Base-by-base conservation (phyloP, 2,329 filamentous ascomycete genomes). In the Helotiales sp. region DNA sequence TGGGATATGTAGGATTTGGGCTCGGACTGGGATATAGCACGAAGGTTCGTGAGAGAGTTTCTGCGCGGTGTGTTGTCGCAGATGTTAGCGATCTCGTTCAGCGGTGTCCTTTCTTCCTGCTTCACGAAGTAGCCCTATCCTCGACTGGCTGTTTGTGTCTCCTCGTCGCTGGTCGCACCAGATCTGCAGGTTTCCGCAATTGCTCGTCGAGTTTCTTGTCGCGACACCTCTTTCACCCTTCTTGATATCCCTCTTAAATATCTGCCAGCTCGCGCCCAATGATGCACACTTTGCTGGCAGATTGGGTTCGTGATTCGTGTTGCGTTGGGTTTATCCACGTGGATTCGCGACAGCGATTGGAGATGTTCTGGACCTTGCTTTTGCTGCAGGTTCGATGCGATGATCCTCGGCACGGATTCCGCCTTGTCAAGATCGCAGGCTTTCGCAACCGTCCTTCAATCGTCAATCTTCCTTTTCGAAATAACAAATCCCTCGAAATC, bases 311-410 rank as follows among this genome's bases (percentile, higher is more conserved):
- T 19, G 13, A 13, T 10, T 19, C 19, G 13, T 8, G 34, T 38
- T 19, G 34, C 15, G 40, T 27, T 44, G 40, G 22, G n/a, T 40
- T 22, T n/a, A 6, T 44, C 10, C 40, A 44, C 40, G 40, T 44
- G 40, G 40, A 44, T 44, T 44, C 40, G 40, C 40, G 40, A 27
- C n/a, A 13, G 40, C 40, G 40, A 44, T 44, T 44, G 40, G 40
- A 25, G 40, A 3, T 44, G 40, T 44, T 44, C 12, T 44, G 36
- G 22, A 25, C 15, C 22, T 22, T 42, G 17, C 17, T 22, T 24
- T n/a, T n/a, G n/a, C n/a, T n/a, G n/a, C n/a, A n/a, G n/a, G n/a
- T n/a, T 3, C 19, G 8, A 9, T 9, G 19, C 15, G 19, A 17
- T 10, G 40, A 24, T 44, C 19, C 40, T 44, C 40, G 22, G 40